These are phyloP conservation scores for Dryadomyces sulphureus DNA, from an alignment of 2,329 filamentous ascomycete species.

Conservation along the genomic window DNA sequence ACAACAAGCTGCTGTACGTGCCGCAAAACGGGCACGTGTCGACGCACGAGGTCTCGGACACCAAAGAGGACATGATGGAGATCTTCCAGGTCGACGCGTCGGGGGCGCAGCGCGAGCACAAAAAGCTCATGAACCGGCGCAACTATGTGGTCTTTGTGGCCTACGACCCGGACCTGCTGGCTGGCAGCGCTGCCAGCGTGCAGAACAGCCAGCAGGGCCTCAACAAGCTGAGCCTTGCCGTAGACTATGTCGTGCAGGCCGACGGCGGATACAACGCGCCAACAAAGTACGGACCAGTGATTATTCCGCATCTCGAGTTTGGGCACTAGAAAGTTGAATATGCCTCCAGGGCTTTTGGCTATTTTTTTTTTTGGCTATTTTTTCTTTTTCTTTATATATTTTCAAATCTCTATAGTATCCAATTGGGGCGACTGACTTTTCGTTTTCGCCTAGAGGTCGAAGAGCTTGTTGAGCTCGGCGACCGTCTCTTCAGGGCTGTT, in stretches of 20 bases:
- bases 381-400: not conserved
- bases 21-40: conserved; percentile 73
- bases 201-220: conserved; percentile 28
- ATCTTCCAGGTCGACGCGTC: conserved; percentile 92
- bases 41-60: conserved; percentile 65
- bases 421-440: too few species aligned
- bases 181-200: conserved; percentile 17
- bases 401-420: not conserved
- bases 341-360: not conserved
- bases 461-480: conserved; percentile 64
- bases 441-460: conserved; percentile 33
- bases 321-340: conserved; percentile 32
- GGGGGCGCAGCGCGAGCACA: conserved; percentile 67
- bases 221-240: conserved; percentile 67
- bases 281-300: conserved; percentile 93
- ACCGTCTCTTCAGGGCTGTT: conserved; percentile 70
- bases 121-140: conserved; percentile 81
- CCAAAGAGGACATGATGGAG: conserved; percentile 99
- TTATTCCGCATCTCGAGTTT: conserved; percentile 75
- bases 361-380: not conserved
- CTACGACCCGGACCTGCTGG: conserved; percentile 71
- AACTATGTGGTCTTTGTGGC: conserved; percentile 93
- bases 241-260: conserved; percentile 94
- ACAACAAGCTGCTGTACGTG: conserved; percentile 82
- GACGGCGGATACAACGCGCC: conserved; percentile 62